Base-by-base conservation (phyloP, 176 grass and related monocot species). In the Tuctoria greenei region DNA sequence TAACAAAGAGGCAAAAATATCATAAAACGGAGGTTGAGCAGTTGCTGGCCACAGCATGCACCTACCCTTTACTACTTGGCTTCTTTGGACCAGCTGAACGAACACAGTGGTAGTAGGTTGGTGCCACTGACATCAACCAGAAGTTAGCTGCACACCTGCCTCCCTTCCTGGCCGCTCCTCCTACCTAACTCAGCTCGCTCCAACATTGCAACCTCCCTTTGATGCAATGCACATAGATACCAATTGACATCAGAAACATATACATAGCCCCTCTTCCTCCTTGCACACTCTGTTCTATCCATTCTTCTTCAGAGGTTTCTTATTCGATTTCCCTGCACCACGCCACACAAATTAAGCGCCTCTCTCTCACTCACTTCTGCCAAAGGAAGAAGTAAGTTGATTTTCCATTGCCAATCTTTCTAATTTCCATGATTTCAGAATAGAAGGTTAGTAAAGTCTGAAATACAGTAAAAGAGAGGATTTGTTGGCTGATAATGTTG, bases 31-130 rank as follows among this genome's bases (percentile, higher is more conserved):
- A 24, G 1, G 59, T 49, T 47, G 44, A 27, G 27, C 9, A 15
- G 27, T 37, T 65, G 78, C 25, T 86, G 46, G 47, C 84, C 77
- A 64, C 56, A 54, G 2, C 42, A 28, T 46, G 31, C 78, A 70
- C 78, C 77, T 67, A 86, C 83, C 66, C 45, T n/a, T n/a, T n/a
- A 25, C 24, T 28, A 8, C 2, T 37, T 16, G 3, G 2, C 28
- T 17, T 62, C 0, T 18, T 62, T 62, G 28, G 28, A 62, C 60
- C n/a, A 58, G 23, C 23, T 42, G 15, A 4, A 18, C 34, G 1
- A 4, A 41, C 4, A 4, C 44, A 44, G 23, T 26, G 12, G 59
- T 34, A 69, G 58, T 64, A 40, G 79, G 23, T 82, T 62, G 59
- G 69, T 40, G 42, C 38, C 61, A 37, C 7, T 63, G 12, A 8